Percentiles rank a stretch among this genome's conserved stretches.
phyloP scores from a whole-genome alignment of 257 asterid genomes.

The Rauvolfia tetraphylla region DNA sequence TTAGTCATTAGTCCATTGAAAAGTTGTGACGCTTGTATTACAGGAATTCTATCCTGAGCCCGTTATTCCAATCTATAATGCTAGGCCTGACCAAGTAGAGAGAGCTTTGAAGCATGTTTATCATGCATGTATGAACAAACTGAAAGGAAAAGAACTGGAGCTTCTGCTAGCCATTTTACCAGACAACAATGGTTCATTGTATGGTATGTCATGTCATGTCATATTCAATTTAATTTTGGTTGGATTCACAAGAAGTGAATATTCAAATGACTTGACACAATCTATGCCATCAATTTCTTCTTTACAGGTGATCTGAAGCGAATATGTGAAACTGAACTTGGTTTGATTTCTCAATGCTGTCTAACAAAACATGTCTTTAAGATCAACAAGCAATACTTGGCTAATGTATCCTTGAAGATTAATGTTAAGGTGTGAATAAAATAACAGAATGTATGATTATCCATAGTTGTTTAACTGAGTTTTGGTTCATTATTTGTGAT shows the following conservation, averaged over 20 bases:
- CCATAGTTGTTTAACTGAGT: neutral
- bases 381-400: constrained; percentile 95
- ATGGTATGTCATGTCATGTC: constrained; percentile 48
- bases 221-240: neutral
- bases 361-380: constrained; percentile 95
- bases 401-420: constrained; percentile 93
- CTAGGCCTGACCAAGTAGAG: constrained; percentile 97
- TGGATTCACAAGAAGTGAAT: neutral
- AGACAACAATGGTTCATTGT: constrained; percentile 86
- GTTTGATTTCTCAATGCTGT: constrained; percentile 89
- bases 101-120: constrained; percentile 88
- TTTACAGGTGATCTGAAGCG: constrained; percentile 83
- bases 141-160: constrained; percentile 92
- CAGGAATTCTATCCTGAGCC: constrained; percentile 94
- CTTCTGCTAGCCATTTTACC: constrained; percentile 89
- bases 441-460: neutral
- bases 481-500: neutral
- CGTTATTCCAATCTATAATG: constrained; percentile 68
- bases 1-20: neutral
- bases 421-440: constrained; percentile 68
- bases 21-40: neutral
- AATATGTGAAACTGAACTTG: constrained; percentile 98
- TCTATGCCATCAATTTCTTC: neutral
- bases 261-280: neutral
- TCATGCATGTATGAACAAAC: constrained; percentile 64